A percentile compares a stretch with the other conserved stretches of the same genome.
Evolutionary conservation across 1,139 yeast genomes (phyloP).

Genomic region (Sugiyamaella pinicola): DNA sequence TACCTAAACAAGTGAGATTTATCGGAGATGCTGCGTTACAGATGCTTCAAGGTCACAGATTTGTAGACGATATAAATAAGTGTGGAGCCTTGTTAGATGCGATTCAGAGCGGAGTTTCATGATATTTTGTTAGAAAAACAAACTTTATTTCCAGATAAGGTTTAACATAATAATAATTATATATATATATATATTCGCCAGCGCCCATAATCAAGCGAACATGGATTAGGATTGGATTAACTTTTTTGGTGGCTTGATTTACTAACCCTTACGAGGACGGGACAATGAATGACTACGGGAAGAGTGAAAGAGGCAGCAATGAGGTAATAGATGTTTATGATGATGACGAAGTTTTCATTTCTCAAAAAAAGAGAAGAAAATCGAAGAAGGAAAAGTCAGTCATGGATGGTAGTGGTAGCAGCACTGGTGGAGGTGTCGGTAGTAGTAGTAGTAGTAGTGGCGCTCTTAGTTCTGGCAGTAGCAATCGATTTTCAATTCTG

Average conservation of each 20-base stretch:
- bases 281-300: neutral
- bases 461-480: neutral
- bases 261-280: neutral
- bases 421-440: neutral
- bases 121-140: neutral
- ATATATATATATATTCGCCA: neutral
- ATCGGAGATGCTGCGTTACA: conserved; percentile 14
- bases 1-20: conserved; percentile 6
- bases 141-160: conserved; percentile 1
- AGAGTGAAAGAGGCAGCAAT: neutral
- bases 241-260: neutral
- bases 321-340: neutral
- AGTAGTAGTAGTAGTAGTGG: neutral
- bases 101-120: neutral
- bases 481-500: conserved; percentile 7
- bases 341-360: conserved; percentile 1
- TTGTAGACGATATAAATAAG: conserved; percentile 11
- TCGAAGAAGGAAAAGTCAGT: neutral
- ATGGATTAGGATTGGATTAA: neutral
- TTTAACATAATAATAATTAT: conserved; percentile 1
- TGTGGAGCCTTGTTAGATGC: neutral
- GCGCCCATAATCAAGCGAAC: neutral
- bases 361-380: conserved; percentile 2
- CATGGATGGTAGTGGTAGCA: neutral
- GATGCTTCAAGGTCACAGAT: conserved; percentile 8